phyloP scores from a whole-genome alignment of 78 protist genomes.

The Guillardia theta region DNA sequence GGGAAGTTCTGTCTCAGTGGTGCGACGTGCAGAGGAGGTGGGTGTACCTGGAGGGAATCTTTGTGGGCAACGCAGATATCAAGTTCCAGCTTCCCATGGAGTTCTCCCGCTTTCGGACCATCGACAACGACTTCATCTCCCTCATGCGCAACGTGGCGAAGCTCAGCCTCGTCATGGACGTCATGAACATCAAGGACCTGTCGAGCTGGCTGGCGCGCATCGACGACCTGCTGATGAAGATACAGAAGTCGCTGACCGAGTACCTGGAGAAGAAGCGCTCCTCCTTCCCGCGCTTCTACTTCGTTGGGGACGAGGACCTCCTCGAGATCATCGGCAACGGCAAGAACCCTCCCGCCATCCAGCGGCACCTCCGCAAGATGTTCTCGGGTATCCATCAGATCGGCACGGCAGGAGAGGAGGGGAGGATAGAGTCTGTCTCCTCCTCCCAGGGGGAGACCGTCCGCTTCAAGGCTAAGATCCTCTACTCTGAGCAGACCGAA shows the following conservation, averaged over 20 bases:
- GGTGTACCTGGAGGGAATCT: conserved; percentile 95
- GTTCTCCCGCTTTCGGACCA: conserved; percentile 68
- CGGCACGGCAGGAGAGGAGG: not conserved
- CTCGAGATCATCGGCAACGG: conserved; percentile 96
- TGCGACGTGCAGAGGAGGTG: conserved; percentile 93
- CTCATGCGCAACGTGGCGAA: conserved; percentile 75
- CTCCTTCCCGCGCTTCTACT: conserved; percentile 97
- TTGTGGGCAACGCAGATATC: conserved; percentile 86
- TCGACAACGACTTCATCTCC: conserved; percentile 81
- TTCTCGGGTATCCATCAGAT: conserved; percentile 89
- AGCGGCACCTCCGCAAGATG: conserved; percentile 94
- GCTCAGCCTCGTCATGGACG: conserved; percentile 75
- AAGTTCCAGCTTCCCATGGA: conserved; percentile 85
- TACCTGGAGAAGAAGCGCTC: conserved; percentile 93
- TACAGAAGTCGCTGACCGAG: conserved; percentile 95
- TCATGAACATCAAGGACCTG: conserved; percentile 69
- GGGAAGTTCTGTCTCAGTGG: conserved; percentile 82
- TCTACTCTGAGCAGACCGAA: conserved; percentile 48
- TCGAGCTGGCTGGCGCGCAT: conserved; percentile 77
- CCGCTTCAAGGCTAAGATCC: conserved; percentile 43
- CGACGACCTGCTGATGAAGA: conserved; percentile 72
- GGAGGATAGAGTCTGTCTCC: conserved; percentile 60
- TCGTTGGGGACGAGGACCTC: conserved; percentile 98
- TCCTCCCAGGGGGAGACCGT: conserved; percentile 88
- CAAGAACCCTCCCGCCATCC: conserved; percentile 61